Evolutionary conservation across 176 grass and related monocot genomes (phyloP).

Genomic region (Triticum urartu): DNA sequence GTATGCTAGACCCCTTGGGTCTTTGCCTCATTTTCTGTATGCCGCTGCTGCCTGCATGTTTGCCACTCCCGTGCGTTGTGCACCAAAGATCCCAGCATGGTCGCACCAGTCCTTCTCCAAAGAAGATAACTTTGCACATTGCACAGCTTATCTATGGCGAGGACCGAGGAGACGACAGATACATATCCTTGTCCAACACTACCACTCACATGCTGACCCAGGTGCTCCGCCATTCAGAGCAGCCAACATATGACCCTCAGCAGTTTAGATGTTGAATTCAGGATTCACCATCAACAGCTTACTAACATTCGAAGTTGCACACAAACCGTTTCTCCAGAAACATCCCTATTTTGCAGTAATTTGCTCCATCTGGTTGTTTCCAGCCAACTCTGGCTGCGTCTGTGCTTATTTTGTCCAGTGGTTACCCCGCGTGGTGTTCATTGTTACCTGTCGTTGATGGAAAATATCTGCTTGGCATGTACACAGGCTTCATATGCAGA

Average conservation of each 20-base stretch:
- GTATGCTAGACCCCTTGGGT: not conserved
- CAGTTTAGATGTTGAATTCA: not conserved
- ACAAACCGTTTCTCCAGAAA: no score
- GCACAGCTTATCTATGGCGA: not conserved
- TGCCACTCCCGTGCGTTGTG: not conserved
- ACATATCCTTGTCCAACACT: not conserved
- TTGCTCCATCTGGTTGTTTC: not conserved
- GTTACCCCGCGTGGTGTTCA: not conserved
- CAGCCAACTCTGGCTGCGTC: not conserved
- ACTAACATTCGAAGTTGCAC: not conserved
- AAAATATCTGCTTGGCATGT: not conserved
- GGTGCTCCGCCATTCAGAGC: no score
- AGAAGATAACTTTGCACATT: not conserved
- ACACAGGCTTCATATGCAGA: constrained; percentile 82
- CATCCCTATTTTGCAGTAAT: not conserved
- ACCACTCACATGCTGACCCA: not conserved
- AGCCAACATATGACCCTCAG: not conserved
- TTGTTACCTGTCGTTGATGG: not conserved
- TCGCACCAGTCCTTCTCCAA: not conserved
- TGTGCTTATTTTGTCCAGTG: not conserved
- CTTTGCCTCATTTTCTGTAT: not conserved
- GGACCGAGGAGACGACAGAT: not conserved
- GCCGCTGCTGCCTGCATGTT: not conserved
- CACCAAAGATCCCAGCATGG: not conserved
- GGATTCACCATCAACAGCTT: not conserved